These are phyloP conservation scores for Mrakia hoshinonis DNA, from an alignment of 768 basidiomycete species.

Conservation along the genomic window DNA sequence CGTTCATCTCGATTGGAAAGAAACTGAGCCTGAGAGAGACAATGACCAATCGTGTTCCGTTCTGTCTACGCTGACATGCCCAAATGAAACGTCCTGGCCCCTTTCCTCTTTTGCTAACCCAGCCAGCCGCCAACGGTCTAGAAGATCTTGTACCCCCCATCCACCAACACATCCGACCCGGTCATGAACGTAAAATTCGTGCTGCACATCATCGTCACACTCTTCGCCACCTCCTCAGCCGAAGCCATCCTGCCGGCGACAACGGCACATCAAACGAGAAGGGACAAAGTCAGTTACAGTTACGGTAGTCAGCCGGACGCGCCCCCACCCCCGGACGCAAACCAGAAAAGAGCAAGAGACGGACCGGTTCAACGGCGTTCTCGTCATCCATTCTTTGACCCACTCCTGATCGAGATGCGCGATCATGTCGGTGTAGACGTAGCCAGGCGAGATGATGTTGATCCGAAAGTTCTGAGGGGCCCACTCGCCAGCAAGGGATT, in stretches of 20 bases:
- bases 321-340: not conserved
- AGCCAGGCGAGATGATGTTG: slow-evolving; percentile 39
- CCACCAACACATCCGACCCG: slow-evolving; percentile 32
- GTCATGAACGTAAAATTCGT: slow-evolving; percentile 37
- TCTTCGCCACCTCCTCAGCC: slow-evolving; percentile 36
- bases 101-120: too few species aligned
- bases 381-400: slow-evolving; percentile 34
- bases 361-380: slow-evolving; percentile 35
- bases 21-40: too few species aligned
- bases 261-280: not conserved
- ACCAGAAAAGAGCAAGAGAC: not conserved
- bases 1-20: too few species aligned
- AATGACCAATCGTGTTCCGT: too few species aligned
- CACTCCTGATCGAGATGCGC: slow-evolving; percentile 25
- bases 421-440: slow-evolving; percentile 40
- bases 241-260: slow-evolving; percentile 34
- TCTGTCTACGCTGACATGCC: too few species aligned
- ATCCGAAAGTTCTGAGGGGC: slow-evolving; percentile 37
- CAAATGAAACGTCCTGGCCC: not conserved
- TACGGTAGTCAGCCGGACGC: not conserved
- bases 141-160: slow-evolving; percentile 2
- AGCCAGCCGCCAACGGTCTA: not conserved
- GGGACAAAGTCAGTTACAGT: not conserved
- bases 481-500: slow-evolving; percentile 33
- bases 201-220: slow-evolving; percentile 35